Percentiles rank a stretch among this genome's conserved stretches.
Conservation (phyloP, 2,329 filamentous ascomycete genomes). For the Aphanoascus verrucosus region DNA sequence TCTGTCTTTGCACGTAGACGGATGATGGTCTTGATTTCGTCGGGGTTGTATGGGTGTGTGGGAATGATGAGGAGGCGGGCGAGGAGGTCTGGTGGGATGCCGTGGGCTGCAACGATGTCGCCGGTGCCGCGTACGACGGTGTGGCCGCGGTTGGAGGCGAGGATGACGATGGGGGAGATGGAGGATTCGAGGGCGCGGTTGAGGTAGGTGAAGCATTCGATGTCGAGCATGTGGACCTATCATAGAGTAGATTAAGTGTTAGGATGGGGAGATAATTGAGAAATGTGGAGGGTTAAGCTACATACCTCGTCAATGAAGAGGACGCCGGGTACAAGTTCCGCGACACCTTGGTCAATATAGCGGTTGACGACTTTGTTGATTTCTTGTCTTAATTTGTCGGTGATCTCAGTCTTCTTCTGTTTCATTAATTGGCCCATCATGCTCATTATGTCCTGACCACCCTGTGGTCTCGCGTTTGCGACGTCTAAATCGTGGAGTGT, state of each 20-base stretch:
- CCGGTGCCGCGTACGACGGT: conserved; percentile 83
- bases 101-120: conserved; percentile 71
- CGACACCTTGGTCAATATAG: conserved; percentile 97
- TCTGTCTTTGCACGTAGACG: conserved; percentile 74
- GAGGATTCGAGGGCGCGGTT: conserved; percentile 93
- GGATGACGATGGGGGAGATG: conserved; percentile 92
- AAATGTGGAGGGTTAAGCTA: not conserved
- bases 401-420: conserved; percentile 98
- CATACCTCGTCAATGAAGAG: conserved; percentile 94
- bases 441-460: conserved; percentile 98
- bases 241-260: conserved; percentile 18
- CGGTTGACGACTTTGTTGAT: conserved; percentile 99
- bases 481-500: conserved; percentile 94
- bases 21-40: conserved; percentile 90
- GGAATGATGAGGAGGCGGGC: conserved; percentile 91
- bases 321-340: conserved; percentile 94
- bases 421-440: conserved; percentile 99
- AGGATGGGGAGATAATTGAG: not conserved
- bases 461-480: conserved; percentile 87
- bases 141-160: conserved; percentile 92
- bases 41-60: conserved; percentile 74
- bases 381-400: conserved; percentile 86
- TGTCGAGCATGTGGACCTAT: conserved; percentile 97
- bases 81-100: conserved; percentile 86
- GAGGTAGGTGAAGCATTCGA: conserved; percentile 98